Evolutionary conservation across 108 stramenopile species (phyloP), one percentile per base, ranked within the genome.

Genomic region (Stephanodiscus triporus): DNA sequence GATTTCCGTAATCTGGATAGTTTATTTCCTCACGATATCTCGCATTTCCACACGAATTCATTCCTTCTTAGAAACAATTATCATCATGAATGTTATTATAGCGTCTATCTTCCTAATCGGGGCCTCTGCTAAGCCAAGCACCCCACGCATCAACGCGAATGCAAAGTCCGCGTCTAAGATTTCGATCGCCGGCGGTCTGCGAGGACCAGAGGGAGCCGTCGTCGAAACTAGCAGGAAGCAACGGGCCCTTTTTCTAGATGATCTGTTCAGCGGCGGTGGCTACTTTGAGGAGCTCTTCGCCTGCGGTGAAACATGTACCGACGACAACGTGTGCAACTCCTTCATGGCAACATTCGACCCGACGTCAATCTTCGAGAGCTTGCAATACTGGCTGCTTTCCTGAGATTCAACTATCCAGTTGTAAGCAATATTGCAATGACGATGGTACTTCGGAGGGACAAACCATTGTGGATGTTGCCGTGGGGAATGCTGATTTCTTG

Each of bases 401-500:
- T 1, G 9, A 9, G 8, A 19, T 53, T 22, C 20, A 53, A 20
- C 20, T 53, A 53, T 53, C 51, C 19, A 53, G 14, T 10, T 53
- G 51, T 10, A n/a, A 53, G 51, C 20, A 53, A 53, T 53, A 53
- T 53, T 53, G 51, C 51, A 24, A 24, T 8, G 51, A 1, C 51
- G 40, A 40, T 40, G 40, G 40, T 9, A 9, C 11, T 9, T 11
- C 40, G 0, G 40, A 9, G 8, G 40, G 40, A 9, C 23, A 53
- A 11, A 40, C 40, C 40, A 40, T 40, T 40, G 40, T 9, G 7
- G 40, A 40, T 40, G 11, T 40, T 40, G 40, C 40, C 40, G 11
- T 40, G 40, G 40, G 40, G 40, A 11, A 40, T 45, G 72, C 50
- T 16, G 20, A 40, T 26, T 82, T 87, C 63, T 70, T 70, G 5